phyloP scores from a whole-genome alignment of 495 filamentous ascomycete species.

The Massariosphaeria phaeospora region DNA sequence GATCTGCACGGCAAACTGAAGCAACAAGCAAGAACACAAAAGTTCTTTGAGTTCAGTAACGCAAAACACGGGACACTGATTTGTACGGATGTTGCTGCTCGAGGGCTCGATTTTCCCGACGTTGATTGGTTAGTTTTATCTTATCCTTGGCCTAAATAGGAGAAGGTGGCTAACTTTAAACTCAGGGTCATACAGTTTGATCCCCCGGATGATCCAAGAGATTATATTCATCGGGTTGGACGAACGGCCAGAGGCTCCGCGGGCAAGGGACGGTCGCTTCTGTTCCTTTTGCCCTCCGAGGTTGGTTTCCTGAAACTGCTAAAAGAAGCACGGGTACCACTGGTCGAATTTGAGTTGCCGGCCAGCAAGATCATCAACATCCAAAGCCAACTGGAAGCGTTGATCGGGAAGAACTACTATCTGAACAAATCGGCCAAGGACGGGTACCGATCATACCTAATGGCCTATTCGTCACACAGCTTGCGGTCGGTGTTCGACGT shows the following conservation, averaged over 20 bases:
- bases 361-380: conserved; percentile 65
- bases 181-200: conserved; percentile 60
- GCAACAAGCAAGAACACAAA: conserved; percentile 94
- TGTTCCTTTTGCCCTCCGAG: conserved; percentile 91
- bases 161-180: neutral
- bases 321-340: conserved; percentile 85
- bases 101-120: conserved; percentile 87
- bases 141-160: too few species aligned
- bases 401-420: conserved; percentile 93
- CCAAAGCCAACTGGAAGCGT: conserved; percentile 83
- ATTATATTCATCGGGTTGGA: conserved; percentile 96
- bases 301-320: conserved; percentile 88
- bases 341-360: conserved; percentile 62
- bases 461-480: conserved; percentile 89
- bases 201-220: conserved; percentile 80
- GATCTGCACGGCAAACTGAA: conserved; percentile 90
- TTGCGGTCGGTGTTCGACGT: conserved; percentile 89
- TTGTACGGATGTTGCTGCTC: conserved; percentile 92
- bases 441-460: conserved; percentile 77
- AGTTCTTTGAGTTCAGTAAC: conserved; percentile 98
- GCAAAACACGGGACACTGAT: conserved; percentile 84
- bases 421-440: conserved; percentile 81
- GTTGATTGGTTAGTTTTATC: conserved; percentile 96
- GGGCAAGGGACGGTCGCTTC: conserved; percentile 74
- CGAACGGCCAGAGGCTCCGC: conserved; percentile 85